Base-by-base conservation (phyloP, 1,284 basidiomycete species). In the Irpex sp. region DNA sequence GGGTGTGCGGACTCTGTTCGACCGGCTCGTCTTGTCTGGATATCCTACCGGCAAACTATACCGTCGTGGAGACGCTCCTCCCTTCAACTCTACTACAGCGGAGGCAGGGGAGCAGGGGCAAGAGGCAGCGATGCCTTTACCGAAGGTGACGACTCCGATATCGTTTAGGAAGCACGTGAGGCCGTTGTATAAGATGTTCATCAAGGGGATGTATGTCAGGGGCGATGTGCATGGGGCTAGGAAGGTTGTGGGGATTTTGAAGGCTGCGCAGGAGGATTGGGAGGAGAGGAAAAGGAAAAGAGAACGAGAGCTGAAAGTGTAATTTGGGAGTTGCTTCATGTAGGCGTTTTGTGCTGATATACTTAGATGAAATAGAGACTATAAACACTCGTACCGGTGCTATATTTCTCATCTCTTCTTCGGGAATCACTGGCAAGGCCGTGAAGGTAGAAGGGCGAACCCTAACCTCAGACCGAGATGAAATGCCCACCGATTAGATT, bases 131-230 rank as follows among this genome's bases (percentile, higher is more conserved):
- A 1, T 63, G 81, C 11, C 65, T 33, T 65, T 81, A 39, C 75
- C 79, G 6, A 69, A 71, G 49, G 63, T 81, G 15, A 61, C 76
- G 15, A 60, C 75, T 31, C 71, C 72, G 54, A 73, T 87, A 57
- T 83, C 79, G 5, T 88, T 85, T 63, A 71, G 75, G 61, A 79
- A 76, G 61, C 89, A 92, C 69, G 79, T 83, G 17, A 75, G 77
- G 63, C 89, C 89, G 35, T 65, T 90, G 72, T 88, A 87, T 74
- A 88, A 81, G 75, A 85, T 86, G 84, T 88, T 91, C 71, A 80
- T 88, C 69, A 86, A 82, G 70, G 85, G 83, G 37, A 81, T 91
- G 62, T 81, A 83, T 73, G 59, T 76, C 57, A 75, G 84, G 60
- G 78, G 79, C 31, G 89, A 92, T 69, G 67, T 71, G 11, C 71